Conservation (phyloP, 305 asterid species). For the Plantago lanceolata region DNA sequence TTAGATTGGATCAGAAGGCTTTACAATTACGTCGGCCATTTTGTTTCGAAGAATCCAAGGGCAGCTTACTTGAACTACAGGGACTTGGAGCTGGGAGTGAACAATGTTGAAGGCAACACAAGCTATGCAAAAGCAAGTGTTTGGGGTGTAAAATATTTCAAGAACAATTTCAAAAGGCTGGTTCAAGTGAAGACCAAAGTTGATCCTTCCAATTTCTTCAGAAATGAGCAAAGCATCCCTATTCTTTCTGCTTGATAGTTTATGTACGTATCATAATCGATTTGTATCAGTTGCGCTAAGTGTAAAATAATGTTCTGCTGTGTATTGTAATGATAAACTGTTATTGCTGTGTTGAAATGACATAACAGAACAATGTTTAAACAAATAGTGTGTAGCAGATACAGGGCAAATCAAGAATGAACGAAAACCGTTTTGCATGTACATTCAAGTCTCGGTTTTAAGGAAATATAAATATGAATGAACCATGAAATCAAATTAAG, state of each 20-base stretch:
- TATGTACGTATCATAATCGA: neutral
- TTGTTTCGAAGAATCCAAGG: slow-evolving; percentile 43
- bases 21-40: slow-evolving; percentile 29
- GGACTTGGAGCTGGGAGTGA: slow-evolving; percentile 46
- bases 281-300: neutral
- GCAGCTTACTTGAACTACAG: slow-evolving; percentile 36
- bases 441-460: too few species aligned
- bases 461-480: too few species aligned
- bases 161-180: slow-evolving; percentile 35
- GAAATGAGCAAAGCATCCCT: slow-evolving; percentile 43
- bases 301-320: neutral
- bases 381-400: too few species aligned
- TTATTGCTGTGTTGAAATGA: too few species aligned
- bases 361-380: too few species aligned
- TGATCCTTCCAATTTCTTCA: slow-evolving; percentile 41
- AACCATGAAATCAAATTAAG: too few species aligned
- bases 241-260: neutral
- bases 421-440: too few species aligned
- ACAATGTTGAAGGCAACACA: slow-evolving; percentile 29
- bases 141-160: slow-evolving; percentile 38
- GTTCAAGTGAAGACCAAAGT: slow-evolving; percentile 31
- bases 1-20: slow-evolving; percentile 36
- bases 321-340: neutral
- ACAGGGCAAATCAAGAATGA: too few species aligned
- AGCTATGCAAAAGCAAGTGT: slow-evolving; percentile 32